Evolutionary conservation across 352 stramenopile species (phyloP).

Genomic region (Aphanomyces euteiches): DNA sequence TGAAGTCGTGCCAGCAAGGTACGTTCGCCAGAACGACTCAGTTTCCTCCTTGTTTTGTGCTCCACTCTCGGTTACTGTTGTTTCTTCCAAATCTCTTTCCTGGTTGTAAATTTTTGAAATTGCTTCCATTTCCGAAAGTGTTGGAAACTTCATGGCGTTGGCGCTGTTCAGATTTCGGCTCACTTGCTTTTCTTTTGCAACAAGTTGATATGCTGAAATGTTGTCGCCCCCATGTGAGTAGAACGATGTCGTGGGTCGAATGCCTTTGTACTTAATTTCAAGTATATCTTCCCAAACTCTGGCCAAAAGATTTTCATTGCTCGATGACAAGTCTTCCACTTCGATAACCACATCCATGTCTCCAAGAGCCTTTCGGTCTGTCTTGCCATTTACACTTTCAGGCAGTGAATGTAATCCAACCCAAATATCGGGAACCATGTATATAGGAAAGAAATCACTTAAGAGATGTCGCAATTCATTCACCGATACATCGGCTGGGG

Average conservation of each 20-base stretch:
- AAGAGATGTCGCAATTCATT: neutral
- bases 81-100: neutral
- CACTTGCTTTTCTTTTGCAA: neutral
- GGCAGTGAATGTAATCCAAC: slow-evolving; percentile 41
- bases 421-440: slow-evolving; percentile 38
- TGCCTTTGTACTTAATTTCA: neutral
- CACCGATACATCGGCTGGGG: slow-evolving; percentile 31
- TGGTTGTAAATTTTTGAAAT: neutral
- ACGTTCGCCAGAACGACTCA: neutral
- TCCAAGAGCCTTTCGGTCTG: neutral
- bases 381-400: neutral
- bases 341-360: neutral
- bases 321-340: neutral
- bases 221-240: neutral
- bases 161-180: neutral
- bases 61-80: too few relatives aligned
- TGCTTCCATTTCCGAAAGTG: neutral
- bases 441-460: neutral
- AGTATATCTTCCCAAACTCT: neutral
- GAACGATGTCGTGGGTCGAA: neutral
- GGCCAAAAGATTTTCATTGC: neutral
- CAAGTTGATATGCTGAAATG: neutral
- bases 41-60: neutral
- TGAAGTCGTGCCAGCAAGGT: neutral
- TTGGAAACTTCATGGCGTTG: neutral